Evolutionary conservation across 1,284 basidiomycete species (phyloP), one percentile per base, ranked within the genome.

Genomic region (Bjerkandera adusta): DNA sequence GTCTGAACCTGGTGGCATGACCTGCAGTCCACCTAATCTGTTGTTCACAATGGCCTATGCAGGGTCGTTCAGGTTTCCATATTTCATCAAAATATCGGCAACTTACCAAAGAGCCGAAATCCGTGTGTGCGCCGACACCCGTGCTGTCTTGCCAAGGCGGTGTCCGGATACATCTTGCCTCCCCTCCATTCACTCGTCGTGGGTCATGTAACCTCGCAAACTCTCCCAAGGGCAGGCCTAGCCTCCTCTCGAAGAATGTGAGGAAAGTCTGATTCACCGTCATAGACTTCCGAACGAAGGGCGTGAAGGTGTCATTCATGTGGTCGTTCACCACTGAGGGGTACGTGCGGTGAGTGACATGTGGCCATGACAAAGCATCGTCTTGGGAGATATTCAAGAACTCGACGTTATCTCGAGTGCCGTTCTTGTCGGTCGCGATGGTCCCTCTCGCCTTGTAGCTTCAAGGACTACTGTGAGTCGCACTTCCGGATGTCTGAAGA

Each of bases 321-420:
- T 68, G 69, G 4, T 65, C 67, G 27, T 76, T 72, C 13, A 79
- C 76, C 0, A 75, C 71, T 0, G 61, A 56, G 0, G 83, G 83
- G 55, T 85, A 86, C 0, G 68, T 66, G 18, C 82, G 73, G 29
- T 76, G 72, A 7, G 68, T 70, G 21, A 71, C 64, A 1, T 63
- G 51, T 0, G 83, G 83, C 65, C 71, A 85, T 0, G 78, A 71
- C 0, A 85, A 57, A 0, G 70, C 78, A 51, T 87, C 84, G 56
- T 87, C 82, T 57, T 83, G 81, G 0, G 84, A 67, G 18, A 86
- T 63, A 55, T 86, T 85, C 51, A 86, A 67, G 63, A 84, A 85
- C 56, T 86, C 82, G 11, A 75, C 72, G 0, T 73, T 76, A 60
- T 86, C 83, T 7, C 61, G 51, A 27, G 63, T 59, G 32, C 84